phyloP scores from a whole-genome alignment of 306 rosid species.

The Spatholobus suberectus region DNA sequence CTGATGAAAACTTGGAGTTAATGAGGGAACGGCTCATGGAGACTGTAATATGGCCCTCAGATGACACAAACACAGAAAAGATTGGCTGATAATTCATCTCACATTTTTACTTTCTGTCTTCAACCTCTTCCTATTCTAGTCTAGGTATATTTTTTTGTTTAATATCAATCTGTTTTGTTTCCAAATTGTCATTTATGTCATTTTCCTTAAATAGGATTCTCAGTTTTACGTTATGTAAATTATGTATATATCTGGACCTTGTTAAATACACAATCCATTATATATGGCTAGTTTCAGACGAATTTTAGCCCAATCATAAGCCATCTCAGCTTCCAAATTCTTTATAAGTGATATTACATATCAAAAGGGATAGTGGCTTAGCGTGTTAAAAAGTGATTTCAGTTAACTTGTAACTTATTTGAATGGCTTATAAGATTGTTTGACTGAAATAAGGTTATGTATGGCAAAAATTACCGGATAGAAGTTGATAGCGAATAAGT shows the following conservation, averaged over 20 bases:
- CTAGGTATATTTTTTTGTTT: conserved; percentile 43
- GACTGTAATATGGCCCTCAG: conserved; percentile 99
- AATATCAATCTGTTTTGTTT: conserved; percentile 32
- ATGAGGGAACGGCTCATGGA: conserved; percentile 94
- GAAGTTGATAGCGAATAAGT: background rate
- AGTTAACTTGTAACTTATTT: background rate
- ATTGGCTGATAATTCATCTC: conserved; percentile 59
- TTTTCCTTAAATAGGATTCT: conserved; percentile 36
- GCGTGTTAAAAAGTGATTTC: background rate
- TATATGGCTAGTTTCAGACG: conserved; percentile 21
- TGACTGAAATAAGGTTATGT: background rate
- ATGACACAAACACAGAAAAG: conserved; percentile 89
- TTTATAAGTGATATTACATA: background rate
- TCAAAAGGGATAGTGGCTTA: background rate
- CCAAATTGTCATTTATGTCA: conserved; percentile 36
- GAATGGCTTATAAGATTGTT: background rate
- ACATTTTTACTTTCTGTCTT: conserved; percentile 27
- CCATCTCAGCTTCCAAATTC: background rate
- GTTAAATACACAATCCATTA: conserved; percentile 27
- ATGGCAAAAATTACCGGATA: background rate
- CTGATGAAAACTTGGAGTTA: conserved; percentile 84
- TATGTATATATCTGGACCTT: conserved; percentile 48
- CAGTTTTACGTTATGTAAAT: conserved; percentile 36
- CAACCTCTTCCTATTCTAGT: conserved; percentile 49
- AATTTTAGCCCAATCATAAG: background rate